A percentile compares a stretch with the other conserved stretches of the same genome.
Conservation (phyloP, 352 stramenopile species). For the Blastocystis sp. region DNA sequence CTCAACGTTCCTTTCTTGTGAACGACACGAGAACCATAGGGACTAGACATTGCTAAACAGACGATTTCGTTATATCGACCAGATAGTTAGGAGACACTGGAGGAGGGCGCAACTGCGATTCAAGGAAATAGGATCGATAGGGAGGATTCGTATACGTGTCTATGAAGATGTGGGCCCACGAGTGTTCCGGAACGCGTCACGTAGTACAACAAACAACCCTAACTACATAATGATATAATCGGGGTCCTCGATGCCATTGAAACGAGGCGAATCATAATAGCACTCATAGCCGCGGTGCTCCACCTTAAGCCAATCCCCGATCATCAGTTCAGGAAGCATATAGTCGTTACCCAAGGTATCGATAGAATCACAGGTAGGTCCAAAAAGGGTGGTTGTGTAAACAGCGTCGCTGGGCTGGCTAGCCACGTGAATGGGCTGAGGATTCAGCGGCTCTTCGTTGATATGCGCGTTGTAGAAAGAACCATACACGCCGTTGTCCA, state of each 20-base stretch:
- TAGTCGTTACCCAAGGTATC: slow-evolving; percentile 57
- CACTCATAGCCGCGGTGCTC: slow-evolving; percentile 61
- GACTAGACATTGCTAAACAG: not conserved
- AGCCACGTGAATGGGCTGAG: not conserved
- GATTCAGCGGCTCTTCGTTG: not conserved
- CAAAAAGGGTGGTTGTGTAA: slow-evolving; percentile 37
- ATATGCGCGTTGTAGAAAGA: slow-evolving; percentile 71
- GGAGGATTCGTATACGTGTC: no score
- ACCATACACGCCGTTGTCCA: slow-evolving; percentile 66
- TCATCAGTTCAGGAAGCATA: slow-evolving; percentile 47
- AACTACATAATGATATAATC: slow-evolving; percentile 38
- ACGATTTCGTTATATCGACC: no score
- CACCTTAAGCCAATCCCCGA: slow-evolving; percentile 68
- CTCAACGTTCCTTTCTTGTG: slow-evolving; percentile 41
- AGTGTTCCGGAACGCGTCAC: no score
- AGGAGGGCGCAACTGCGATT: no score
- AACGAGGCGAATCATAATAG: slow-evolving; percentile 50
- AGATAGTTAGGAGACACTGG: no score
- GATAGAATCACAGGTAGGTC: slow-evolving; percentile 71
- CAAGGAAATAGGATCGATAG: no score
- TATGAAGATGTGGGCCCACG: no score
- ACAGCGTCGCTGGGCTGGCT: not conserved
- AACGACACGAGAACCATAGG: slow-evolving; percentile 3
- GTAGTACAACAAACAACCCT: slow-evolving; percentile 29
- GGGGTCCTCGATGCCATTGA: slow-evolving; percentile 70